Conservation (phyloP, 345 rosid species). For the Populus ilicifolia region DNA sequence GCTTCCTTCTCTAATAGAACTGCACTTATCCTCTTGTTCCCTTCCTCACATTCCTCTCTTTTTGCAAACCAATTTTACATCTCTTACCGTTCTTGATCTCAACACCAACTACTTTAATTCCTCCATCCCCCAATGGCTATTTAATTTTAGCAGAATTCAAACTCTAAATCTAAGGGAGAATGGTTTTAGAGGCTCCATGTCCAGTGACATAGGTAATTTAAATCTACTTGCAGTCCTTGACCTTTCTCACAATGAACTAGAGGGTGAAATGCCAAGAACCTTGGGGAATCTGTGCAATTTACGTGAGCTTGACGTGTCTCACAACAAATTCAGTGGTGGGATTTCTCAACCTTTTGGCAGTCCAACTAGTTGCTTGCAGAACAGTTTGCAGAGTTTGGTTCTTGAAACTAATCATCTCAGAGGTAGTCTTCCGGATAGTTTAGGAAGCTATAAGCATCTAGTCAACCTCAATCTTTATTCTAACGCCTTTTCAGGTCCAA, state of each 20-base stretch:
- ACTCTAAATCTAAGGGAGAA: constrained; percentile 4
- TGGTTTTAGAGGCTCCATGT: constrained; percentile 16
- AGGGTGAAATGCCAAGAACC: constrained; percentile 14
- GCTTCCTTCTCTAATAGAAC: constrained; percentile 10
- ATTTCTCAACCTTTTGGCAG: constrained; percentile 8
- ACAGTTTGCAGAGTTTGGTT: constrained; percentile 6
- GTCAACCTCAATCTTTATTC: constrained; percentile 5
- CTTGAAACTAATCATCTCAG: constrained; percentile 9
- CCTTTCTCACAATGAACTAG: constrained; percentile 10
- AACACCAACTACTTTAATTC: constrained; percentile 21
- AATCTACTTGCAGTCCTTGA: constrained; percentile 7
- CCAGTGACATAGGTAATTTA: neutral
- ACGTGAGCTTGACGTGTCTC: neutral
- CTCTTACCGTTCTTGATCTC: constrained; percentile 15
- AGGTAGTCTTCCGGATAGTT: constrained; percentile 12
- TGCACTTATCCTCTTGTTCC: constrained; percentile 4
- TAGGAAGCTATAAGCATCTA: neutral
- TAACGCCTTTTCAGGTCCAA: constrained; percentile 6
- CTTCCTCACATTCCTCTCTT: neutral
- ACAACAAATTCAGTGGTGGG: constrained; percentile 12
- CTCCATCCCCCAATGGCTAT: constrained; percentile 19
- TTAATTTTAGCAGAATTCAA: constrained; percentile 17
- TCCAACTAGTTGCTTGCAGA: constrained; percentile 5
- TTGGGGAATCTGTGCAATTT: constrained; percentile 14
- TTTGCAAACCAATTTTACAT: constrained; percentile 9